Evolutionary conservation across 2,329 filamentous ascomycete genomes (phyloP).

Genomic region (Apiospora malaysiana): DNA sequence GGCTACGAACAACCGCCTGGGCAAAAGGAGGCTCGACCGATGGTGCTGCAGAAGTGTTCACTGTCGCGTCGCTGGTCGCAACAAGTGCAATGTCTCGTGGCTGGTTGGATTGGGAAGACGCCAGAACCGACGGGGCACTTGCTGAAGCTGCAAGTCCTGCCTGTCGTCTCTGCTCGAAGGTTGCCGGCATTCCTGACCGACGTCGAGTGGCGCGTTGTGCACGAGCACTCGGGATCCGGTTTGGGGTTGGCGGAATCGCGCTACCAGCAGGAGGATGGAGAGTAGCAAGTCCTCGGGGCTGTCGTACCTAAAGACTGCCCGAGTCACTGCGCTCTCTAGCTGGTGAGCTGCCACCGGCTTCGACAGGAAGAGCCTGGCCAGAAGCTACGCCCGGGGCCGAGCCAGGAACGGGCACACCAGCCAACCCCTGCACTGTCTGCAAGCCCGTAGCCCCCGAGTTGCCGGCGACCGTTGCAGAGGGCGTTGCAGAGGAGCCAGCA

Average conservation of each 20-base stretch:
- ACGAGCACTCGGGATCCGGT: not conserved
- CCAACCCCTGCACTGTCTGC: not conserved
- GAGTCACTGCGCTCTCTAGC: not conserved
- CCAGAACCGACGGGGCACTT: not conserved
- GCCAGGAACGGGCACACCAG: not conserved
- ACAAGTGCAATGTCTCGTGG: not conserved
- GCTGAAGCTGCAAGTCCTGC: not conserved
- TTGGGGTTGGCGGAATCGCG: not conserved
- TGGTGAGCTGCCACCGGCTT: not conserved
- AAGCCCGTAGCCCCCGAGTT: not conserved
- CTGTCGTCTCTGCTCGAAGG: not conserved
- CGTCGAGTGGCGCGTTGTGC: not conserved
- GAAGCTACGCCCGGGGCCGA: too few species aligned
- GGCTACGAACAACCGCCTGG: not conserved
- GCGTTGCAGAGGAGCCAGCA: not conserved
- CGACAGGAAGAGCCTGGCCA: too few species aligned
- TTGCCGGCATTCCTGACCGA: not conserved
- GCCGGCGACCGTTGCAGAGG: not conserved
- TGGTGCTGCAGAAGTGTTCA: not conserved
- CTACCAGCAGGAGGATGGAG: not conserved
- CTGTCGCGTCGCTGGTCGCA: not conserved
- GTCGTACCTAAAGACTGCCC: slow-evolving; percentile 11
- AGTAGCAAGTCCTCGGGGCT: not conserved
- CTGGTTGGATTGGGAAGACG: not conserved
- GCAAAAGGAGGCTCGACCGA: not conserved